Base-by-base conservation (phyloP, 1,284 basidiomycete genomes). In the Moesziomyces antarcticus region DNA sequence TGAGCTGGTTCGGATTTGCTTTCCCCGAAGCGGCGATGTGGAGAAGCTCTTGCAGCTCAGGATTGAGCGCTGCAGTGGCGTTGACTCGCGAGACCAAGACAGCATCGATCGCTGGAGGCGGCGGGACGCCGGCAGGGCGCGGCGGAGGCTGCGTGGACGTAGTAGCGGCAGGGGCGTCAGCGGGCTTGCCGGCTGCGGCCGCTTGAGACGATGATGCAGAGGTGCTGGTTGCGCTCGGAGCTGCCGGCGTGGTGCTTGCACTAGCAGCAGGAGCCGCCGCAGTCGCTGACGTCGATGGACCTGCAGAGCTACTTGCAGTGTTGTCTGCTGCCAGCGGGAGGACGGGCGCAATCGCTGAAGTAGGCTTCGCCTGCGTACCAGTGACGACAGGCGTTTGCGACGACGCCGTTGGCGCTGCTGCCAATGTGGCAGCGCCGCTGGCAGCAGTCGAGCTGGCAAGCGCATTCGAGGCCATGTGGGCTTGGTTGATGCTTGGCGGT, bases 11-110 rank as follows among this genome's bases (percentile, higher is more conserved):
- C 1, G 73, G 68, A 27, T 59, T 69, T 3, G 78, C 78, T 43
- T 68, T 66, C 45, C 76, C 76, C 14, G 69, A 69, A 1, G 78
- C 78, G 10, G 78, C 78, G 21, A 74, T 73, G 50, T 77, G 72
- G 20, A 80, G 54, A 16, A 80, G 67, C 59, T 67, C 62, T 37
- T 79, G 78, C 25, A 80, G 59, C 46, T 67, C 65, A 13, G 78
- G 77, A 25, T 80, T 75, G 37, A 68, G 60, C 20, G 75, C 68
- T 46, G 78, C 78, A 6, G 70, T 73, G 14, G 61, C 65, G 42
- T 78, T 78, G 52, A 78, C 77, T 22, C 77, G 64, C 13, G 70
- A 74, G 13, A 78, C 75, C 20, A 78, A 43, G 8, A 74, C 65
- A 27, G 77, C 74, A 27, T 75, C 75, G 50, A 78, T 74, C 30